phyloP scores from a whole-genome alignment of 2,329 filamentous ascomycete species.

The Penicillium sp. region DNA sequence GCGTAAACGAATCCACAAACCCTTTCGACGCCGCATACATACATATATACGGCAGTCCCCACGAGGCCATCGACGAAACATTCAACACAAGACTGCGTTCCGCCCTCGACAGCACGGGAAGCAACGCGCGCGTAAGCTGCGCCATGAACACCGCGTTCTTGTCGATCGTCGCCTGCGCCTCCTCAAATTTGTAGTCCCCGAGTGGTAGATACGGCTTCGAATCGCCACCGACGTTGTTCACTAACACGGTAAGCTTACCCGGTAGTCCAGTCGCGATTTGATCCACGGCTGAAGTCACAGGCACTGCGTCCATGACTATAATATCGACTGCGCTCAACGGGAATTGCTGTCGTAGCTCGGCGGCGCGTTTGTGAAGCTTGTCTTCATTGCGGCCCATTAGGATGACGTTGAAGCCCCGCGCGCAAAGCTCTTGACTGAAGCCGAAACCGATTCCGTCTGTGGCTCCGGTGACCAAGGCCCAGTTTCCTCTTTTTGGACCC shows the following conservation, averaged over 20 bases:
- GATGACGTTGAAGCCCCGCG: conserved; percentile 55
- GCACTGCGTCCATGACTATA: conserved; percentile 47
- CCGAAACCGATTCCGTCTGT: conserved; percentile 56
- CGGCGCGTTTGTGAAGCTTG: conserved; percentile 48
- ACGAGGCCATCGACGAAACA: conserved; percentile 48
- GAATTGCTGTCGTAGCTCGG: conserved; percentile 40
- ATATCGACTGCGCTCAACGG: conserved; percentile 35
- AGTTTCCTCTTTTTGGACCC: conserved; percentile 1
- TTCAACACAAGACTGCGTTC: conserved; percentile 49
- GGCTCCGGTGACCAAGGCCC: conserved; percentile 47
- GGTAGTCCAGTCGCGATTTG: conserved; percentile 24
- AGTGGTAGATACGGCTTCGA: conserved; percentile 36
- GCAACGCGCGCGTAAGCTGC: conserved; percentile 47
- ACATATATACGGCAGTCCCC: conserved; percentile 48
- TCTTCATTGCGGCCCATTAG: conserved; percentile 55
- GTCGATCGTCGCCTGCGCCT: conserved; percentile 46
- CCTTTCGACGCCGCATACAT: conserved; percentile 50
- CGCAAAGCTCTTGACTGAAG: conserved; percentile 53
- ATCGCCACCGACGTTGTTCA: conserved; percentile 58
- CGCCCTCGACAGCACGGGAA: conserved; percentile 47
- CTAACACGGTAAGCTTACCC: conserved; percentile 47
- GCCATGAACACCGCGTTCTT: conserved; percentile 53
- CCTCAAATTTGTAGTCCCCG: conserved; percentile 32
- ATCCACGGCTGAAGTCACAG: conserved; percentile 21
- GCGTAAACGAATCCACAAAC: conserved; percentile 44